Evolutionary conservation across 192 early-diverging fungal species (phyloP).

Genomic region (Backusella westeae): DNA sequence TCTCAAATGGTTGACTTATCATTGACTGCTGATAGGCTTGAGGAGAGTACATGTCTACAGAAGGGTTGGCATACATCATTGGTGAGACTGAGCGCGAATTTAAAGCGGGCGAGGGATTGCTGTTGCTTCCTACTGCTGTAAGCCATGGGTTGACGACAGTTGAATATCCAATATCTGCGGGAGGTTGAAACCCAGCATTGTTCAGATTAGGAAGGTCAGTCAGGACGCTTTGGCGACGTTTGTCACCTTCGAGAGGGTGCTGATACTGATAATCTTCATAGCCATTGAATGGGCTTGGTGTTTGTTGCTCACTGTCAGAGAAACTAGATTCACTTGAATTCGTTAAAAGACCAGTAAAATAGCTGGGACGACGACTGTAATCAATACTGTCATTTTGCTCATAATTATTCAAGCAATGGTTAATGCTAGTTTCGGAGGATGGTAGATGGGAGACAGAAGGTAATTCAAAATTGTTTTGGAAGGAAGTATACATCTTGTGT

Average conservation of each 20-base stretch:
- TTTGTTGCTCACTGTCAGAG: conserved; percentile 28
- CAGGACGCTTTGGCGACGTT: conserved; percentile 13
- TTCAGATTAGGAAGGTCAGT: conserved; percentile 10
- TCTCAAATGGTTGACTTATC: background rate
- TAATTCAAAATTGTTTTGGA: conserved; percentile 9
- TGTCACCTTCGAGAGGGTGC: background rate
- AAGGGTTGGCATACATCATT: conserved; percentile 15
- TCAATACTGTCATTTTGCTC: conserved; percentile 14
- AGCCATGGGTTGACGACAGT: background rate
- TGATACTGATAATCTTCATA: conserved; percentile 19
- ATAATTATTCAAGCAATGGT: background rate
- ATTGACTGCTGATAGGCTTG: conserved; percentile 9
- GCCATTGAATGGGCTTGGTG: conserved; percentile 14
- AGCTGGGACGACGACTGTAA: conserved; percentile 25
- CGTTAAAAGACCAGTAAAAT: conserved; percentile 22
- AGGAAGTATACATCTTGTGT: background rate
- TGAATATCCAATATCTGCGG: conserved; percentile 8
- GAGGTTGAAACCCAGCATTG: background rate
- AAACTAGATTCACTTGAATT: conserved; percentile 18
- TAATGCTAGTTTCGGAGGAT: background rate
- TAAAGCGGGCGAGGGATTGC: background rate
- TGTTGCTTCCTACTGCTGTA: background rate
- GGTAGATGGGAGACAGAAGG: background rate
- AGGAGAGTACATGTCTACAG: conserved; percentile 13
- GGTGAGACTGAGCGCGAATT: conserved; percentile 12